phyloP scores from a whole-genome alignment of 73 alveolate genomes.

The Uronychia setigera region DNA sequence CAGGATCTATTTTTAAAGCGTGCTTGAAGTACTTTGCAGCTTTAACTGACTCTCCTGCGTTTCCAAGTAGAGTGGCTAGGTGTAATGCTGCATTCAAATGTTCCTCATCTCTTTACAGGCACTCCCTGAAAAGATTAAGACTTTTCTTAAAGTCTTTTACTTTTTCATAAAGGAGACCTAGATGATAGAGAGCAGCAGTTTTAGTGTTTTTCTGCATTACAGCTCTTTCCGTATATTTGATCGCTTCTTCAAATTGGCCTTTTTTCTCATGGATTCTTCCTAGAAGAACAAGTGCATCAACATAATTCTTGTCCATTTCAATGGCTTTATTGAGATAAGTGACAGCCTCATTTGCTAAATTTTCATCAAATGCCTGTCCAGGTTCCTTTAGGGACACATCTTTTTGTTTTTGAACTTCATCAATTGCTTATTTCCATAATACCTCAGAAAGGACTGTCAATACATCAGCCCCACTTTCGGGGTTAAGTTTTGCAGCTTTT shows the following conservation, averaged over 20 bases:
- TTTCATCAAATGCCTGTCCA: neutral
- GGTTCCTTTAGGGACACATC: neutral
- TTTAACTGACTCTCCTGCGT: constrained; percentile 55
- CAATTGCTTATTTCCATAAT: constrained; percentile 6
- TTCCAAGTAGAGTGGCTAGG: constrained; percentile 59
- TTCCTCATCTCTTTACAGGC: constrained; percentile 44
- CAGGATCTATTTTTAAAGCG: constrained; percentile 61
- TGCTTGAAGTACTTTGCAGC: constrained; percentile 78
- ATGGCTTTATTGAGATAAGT: constrained; percentile 52
- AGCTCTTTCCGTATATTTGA: constrained; percentile 24
- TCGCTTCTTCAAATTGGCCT: constrained; percentile 40
- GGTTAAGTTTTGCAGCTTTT: constrained; percentile 51
- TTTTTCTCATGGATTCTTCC: constrained; percentile 49
- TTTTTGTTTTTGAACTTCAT: neutral
- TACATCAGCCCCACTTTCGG: constrained; percentile 50
- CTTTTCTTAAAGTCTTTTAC: constrained; percentile 57
- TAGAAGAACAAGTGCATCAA: constrained; percentile 13
- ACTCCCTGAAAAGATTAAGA: constrained; percentile 40
- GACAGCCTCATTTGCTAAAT: constrained; percentile 49
- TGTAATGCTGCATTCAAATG: constrained; percentile 62
- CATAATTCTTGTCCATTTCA: constrained; percentile 20
- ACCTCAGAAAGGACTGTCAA: constrained; percentile 15
- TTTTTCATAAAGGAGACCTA: constrained; percentile 53
- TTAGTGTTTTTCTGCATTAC: constrained; percentile 8
- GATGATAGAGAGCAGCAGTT: constrained; percentile 43